A percentile compares a stretch with the other conserved stretches of the same genome.
Conservation (phyloP, 768 basidiomycete genomes). For the Suillus occidentalis region DNA sequence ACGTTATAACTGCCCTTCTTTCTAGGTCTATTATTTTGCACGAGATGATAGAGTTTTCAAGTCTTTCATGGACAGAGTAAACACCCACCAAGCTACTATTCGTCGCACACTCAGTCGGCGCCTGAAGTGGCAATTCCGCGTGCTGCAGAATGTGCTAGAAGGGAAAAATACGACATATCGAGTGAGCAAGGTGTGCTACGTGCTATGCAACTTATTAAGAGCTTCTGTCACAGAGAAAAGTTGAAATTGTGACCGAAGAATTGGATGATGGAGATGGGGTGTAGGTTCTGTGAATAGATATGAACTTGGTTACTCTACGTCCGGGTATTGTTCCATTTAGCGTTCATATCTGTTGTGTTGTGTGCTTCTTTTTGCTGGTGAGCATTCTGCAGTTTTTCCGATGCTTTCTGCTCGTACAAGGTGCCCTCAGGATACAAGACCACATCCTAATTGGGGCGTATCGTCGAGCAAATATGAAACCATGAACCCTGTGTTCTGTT, state of each 20-base stretch:
- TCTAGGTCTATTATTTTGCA: conserved; percentile 84
- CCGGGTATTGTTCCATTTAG: conserved; percentile 10
- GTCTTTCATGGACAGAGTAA: conserved; percentile 51
- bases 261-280: conserved; percentile 65
- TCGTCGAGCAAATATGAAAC: conserved; percentile 67
- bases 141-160: conserved; percentile 62
- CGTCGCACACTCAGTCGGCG: conserved; percentile 50
- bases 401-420: conserved; percentile 62
- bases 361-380: background rate
- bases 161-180: conserved; percentile 66
- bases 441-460: conserved; percentile 68
- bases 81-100: conserved; percentile 44
- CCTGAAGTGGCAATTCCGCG: conserved; percentile 69
- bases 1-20: background rate
- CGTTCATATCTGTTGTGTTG: conserved; percentile 7
- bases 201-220: conserved; percentile 9
- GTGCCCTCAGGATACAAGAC: conserved; percentile 67
- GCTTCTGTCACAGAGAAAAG: conserved; percentile 47
- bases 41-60: conserved; percentile 86
- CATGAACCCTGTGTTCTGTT: conserved; percentile 4
- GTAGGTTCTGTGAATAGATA: conserved; percentile 23
- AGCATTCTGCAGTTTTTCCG: conserved; percentile 6
- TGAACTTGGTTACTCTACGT: background rate
- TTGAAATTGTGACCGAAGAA: conserved; percentile 59
- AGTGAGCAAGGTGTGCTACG: conserved; percentile 38